phyloP scores from a whole-genome alignment of 1,284 basidiomycete genomes.

The Austroboletus niveus region DNA sequence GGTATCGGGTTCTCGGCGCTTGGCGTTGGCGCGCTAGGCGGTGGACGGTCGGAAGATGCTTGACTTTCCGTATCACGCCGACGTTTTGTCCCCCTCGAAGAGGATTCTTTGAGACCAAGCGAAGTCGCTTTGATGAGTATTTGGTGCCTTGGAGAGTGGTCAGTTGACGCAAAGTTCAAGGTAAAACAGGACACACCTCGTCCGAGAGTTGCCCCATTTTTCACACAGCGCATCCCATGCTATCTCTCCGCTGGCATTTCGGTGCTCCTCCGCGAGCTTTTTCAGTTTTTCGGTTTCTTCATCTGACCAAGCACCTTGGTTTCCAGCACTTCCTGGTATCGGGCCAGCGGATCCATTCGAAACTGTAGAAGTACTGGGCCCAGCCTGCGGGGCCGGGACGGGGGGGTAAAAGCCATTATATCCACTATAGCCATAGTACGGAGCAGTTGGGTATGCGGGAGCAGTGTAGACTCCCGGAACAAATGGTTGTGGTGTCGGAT shows the following conservation, averaged over 20 bases:
- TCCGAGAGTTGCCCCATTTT: conserved; percentile 68
- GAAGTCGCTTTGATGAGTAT: conserved; percentile 74
- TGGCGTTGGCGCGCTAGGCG: conserved; percentile 25
- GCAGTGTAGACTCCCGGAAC: conserved; percentile 39
- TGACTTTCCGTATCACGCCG: conserved; percentile 48
- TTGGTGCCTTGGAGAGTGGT: conserved; percentile 54
- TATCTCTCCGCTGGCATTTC: conserved; percentile 50
- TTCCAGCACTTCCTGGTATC: conserved; percentile 43
- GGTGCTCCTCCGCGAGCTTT: conserved; percentile 64
- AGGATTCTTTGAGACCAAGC: conserved; percentile 72
- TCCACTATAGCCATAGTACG: conserved; percentile 50
- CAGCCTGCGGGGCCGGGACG: conserved; percentile 22
- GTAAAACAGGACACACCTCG: conserved; percentile 45
- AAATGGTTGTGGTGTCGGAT: conserved; percentile 37
- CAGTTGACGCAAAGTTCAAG: conserved; percentile 7
- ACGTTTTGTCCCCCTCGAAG: conserved; percentile 61
- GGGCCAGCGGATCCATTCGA: conserved; percentile 16
- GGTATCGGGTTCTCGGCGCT: conserved; percentile 22
- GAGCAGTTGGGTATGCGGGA: conserved; percentile 53
- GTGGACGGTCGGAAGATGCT: conserved; percentile 29
- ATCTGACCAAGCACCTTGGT: conserved; percentile 72
- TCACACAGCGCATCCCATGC: conserved; percentile 75
- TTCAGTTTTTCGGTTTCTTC: conserved; percentile 68
- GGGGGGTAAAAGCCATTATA: conserved; percentile 37
- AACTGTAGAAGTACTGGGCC: conserved; percentile 27